Evolutionary conservation across 1,284 basidiomycete species (phyloP).

Genomic region (Gomphus bonarii): DNA sequence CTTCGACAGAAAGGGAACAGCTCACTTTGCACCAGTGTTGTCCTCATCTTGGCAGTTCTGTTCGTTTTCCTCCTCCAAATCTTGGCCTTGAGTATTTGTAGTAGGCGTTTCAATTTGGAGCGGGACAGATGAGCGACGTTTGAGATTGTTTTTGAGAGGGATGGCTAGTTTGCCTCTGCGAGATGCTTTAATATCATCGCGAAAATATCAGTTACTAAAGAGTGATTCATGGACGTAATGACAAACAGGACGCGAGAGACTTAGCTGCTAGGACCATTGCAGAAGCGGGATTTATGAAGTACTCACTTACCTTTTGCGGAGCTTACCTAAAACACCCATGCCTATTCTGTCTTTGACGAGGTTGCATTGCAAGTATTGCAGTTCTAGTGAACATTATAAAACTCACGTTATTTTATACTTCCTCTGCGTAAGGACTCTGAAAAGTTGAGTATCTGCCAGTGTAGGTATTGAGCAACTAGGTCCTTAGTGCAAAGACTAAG

Average conservation of each 20-base stretch:
- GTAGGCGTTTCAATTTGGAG: not conserved
- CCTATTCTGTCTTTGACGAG: too few relatives aligned
- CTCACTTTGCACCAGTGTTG: not conserved
- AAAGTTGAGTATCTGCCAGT: too few relatives aligned
- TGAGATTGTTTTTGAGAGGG: not conserved
- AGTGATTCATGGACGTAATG: not conserved
- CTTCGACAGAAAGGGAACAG: not conserved
- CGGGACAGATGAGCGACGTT: not conserved
- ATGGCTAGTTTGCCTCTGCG: not conserved
- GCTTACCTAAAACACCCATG: too few relatives aligned
- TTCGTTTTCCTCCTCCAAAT: not conserved
- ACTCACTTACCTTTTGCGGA: too few relatives aligned
- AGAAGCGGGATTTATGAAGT: not conserved
- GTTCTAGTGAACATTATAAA: too few relatives aligned
- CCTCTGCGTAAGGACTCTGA: too few relatives aligned
- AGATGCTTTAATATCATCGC: not conserved
- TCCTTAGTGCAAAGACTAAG: too few relatives aligned
- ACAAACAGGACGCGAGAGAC: not conserved
- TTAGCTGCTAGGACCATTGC: not conserved
- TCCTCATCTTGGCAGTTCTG: slow-evolving; percentile 1
- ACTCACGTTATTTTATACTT: too few relatives aligned
- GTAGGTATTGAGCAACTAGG: too few relatives aligned
- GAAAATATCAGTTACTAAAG: not conserved
- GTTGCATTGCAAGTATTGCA: too few relatives aligned
- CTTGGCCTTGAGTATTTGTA: not conserved